Evolutionary conservation across 208 protist genomes (phyloP).

Genomic region (Herpetomonas samuelpessoai): DNA sequence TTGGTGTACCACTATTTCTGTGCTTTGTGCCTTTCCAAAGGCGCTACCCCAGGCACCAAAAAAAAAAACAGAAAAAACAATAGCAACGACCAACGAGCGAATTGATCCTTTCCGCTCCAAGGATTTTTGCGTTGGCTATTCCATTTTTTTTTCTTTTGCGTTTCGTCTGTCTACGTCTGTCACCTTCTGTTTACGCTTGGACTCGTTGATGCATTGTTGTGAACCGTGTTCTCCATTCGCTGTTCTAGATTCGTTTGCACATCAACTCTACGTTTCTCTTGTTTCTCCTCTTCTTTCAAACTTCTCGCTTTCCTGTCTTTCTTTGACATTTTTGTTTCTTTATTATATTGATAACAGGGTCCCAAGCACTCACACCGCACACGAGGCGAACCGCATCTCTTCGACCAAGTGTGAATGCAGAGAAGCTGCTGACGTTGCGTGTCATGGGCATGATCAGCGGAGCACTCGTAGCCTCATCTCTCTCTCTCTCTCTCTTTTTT

Average conservation of each 20-base stretch:
- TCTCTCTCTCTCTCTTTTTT: constrained; percentile 9
- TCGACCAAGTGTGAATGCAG: too few relatives aligned
- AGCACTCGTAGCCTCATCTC: too few relatives aligned
- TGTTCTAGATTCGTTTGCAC: neutral
- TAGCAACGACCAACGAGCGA: too few relatives aligned
- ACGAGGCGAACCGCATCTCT: too few relatives aligned
- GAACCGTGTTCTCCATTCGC: neutral
- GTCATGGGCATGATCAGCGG: too few relatives aligned
- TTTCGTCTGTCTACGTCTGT: constrained; percentile 12
- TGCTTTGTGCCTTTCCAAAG: too few relatives aligned
- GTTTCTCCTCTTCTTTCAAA: constrained; percentile 8
- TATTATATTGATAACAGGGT: neutral
- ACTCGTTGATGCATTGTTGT: neutral
- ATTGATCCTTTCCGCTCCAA: too few relatives aligned
- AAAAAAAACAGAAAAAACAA: too few relatives aligned
- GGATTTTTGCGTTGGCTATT: too few relatives aligned
- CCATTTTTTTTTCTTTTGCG: constrained; percentile 7
- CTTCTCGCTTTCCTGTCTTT: constrained; percentile 2
- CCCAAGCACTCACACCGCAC: neutral
- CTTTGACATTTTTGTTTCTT: neutral
- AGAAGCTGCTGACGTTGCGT: too few relatives aligned
- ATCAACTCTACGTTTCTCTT: constrained; percentile 16
- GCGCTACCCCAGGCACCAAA: too few relatives aligned
- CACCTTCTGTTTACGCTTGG: constrained; percentile 9
- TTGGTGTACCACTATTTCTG: too few relatives aligned